Evolutionary conservation across 345 rosid genomes (phyloP), one percentile per base, ranked within the genome.

Genomic region (Atalantia buxifolia): DNA sequence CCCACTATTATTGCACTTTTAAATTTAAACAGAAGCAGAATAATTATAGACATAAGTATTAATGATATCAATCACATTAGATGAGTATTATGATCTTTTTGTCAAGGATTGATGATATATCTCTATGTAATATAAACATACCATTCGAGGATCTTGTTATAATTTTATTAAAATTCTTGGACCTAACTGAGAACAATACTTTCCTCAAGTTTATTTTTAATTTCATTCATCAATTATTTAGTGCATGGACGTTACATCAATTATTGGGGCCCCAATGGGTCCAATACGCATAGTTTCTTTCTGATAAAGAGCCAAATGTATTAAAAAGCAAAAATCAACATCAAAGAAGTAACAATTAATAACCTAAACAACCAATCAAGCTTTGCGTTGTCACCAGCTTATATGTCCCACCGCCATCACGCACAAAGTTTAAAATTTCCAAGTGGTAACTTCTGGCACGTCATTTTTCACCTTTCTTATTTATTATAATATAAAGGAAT

Each of bases 211-310:
- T 45, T 45, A 3, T 45, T 45, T 13, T 45, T 13, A 12, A 55
- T 40, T 57, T 35, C 19, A 40, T 30, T 42, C 6, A 61, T n/a
- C 75, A 59, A 74, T 74, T 45, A 69, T 68, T 76, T 55, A 56
- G n/a, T 65, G 69, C 24, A 33, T 57, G 75, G 24, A 45, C 57
- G 33, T 74, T 69, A 50, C 63, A 76, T 80, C 83, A 62, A 74
- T 81, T 74, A 69, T 77, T 69, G 83, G 83, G 82, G 30, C 78
- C 77, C 66, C 6, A 3, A 5, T 25, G 36, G 77, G 57, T 22
- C 48, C 69, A 1, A n/a, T 9, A 0, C 27, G 42, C 45, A 36
- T 69, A 4, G 62, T 42, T 72, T 77, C 72, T 27, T 75, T 40
- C 2, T 69, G 7, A 63, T 7, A 70, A 76, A 59, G 27, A 33